A percentile compares a stretch with the other conserved stretches of the same genome.
phyloP scores from a whole-genome alignment of 2,329 filamentous ascomycete genomes.

The Beauveria pseudobassiana region DNA sequence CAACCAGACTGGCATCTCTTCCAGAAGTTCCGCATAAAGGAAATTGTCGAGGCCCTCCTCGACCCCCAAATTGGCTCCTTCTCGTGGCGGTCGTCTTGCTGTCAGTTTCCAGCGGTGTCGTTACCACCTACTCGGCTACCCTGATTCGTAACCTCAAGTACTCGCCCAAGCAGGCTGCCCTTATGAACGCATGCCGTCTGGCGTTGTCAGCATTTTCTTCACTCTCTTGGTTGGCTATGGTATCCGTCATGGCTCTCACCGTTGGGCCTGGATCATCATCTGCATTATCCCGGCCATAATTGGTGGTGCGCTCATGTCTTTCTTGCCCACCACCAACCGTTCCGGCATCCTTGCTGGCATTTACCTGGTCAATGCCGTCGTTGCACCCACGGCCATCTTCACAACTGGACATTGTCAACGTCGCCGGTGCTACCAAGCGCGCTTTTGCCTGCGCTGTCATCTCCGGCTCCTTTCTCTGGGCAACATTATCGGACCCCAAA shows the following conservation, averaged over 20 bases:
- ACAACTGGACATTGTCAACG: constrained; percentile 44
- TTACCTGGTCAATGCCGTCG: constrained; percentile 43
- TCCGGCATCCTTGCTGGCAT: constrained; percentile 41
- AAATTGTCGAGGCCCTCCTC: constrained; percentile 43
- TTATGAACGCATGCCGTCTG: constrained; percentile 50
- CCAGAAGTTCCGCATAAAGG: constrained; percentile 44
- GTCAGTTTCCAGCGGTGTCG: constrained; percentile 45
- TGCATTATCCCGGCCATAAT: constrained; percentile 42
- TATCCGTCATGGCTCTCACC: constrained; percentile 38
- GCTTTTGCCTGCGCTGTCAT: constrained; percentile 42
- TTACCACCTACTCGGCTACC: constrained; percentile 48
- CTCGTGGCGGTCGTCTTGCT: constrained; percentile 40
- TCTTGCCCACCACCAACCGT: constrained; percentile 37
- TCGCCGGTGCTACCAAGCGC: constrained; percentile 45
- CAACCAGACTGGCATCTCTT: constrained; percentile 52
- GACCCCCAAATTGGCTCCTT: constrained; percentile 48
- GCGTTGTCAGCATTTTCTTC: constrained; percentile 44
- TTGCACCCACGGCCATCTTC: constrained; percentile 37
- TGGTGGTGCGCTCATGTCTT: constrained; percentile 46
- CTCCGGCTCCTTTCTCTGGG: constrained; percentile 42
- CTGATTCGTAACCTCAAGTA: constrained; percentile 43
- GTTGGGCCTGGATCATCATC: constrained; percentile 42
- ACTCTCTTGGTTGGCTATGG: constrained; percentile 41
- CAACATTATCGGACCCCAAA: constrained; percentile 51
- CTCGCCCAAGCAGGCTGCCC: constrained; percentile 34